These are phyloP conservation scores for Penicillium sp. DNA, from an alignment of 2,329 filamentous ascomycete species.

Conservation along the genomic window DNA sequence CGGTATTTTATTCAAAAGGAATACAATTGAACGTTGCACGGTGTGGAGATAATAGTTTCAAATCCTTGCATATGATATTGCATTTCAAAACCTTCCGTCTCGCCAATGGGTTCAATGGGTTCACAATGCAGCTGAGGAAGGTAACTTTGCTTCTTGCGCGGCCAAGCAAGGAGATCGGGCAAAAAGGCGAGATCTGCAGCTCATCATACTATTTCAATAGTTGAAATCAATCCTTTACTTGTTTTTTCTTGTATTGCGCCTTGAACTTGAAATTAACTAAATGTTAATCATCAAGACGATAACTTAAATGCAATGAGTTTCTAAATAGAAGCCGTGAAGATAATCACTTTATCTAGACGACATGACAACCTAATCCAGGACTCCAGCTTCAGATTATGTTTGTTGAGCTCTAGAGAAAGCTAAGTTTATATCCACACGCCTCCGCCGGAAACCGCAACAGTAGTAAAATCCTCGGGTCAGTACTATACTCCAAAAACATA, in stretches of 20 bases:
- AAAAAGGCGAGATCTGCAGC: not conserved
- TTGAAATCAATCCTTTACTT: not conserved
- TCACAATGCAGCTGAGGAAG: not conserved
- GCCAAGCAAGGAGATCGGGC: not conserved
- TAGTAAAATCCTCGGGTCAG: slow-evolving; percentile 21
- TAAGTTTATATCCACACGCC: slow-evolving; percentile 25
- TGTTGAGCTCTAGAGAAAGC: not conserved
- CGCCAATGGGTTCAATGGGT: not conserved
- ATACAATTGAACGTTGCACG: not conserved
- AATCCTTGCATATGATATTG: not conserved
- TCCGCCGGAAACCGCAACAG: slow-evolving; percentile 26
- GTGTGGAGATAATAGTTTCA: not conserved
- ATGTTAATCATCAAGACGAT: too few relatives aligned
- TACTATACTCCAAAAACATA: slow-evolving; percentile 27
- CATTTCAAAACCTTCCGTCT: not conserved
- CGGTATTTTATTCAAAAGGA: not conserved
- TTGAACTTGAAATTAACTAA: too few relatives aligned
- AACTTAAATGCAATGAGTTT: too few relatives aligned
- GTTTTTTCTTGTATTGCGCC: not conserved
- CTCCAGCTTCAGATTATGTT: not conserved
- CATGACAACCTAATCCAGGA: not conserved
- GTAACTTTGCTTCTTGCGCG: not conserved
- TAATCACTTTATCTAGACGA: not conserved
- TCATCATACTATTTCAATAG: too few relatives aligned
- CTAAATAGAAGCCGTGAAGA: not conserved